phyloP scores from a whole-genome alignment of 208 protist species.

The Wallacemonas sp. region DNA sequence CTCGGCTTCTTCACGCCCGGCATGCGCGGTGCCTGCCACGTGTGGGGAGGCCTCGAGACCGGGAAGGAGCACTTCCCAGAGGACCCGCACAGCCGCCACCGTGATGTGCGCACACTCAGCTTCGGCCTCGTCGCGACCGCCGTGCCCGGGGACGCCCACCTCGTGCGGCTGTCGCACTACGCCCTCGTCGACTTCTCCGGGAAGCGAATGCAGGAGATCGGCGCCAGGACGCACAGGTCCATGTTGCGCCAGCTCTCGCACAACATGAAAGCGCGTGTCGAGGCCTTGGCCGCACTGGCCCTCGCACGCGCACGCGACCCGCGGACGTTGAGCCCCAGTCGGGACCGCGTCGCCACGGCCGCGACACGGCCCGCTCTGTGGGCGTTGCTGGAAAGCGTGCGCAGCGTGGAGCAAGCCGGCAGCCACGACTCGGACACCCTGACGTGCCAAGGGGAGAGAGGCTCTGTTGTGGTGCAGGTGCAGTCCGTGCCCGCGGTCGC shows the following conservation, averaged over 20 bases:
- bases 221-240: not conserved
- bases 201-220: not conserved
- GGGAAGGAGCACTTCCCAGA: not conserved
- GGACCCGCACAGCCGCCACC: conserved; percentile 22
- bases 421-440: not conserved
- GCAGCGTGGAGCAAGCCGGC: not conserved
- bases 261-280: conserved; percentile 8
- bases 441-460: too few relatives aligned
- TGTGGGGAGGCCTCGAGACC: conserved; percentile 28
- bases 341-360: not conserved
- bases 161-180: conserved; percentile 33
- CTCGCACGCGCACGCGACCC: not conserved
- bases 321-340: not conserved
- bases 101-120: conserved; percentile 15
- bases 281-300: not conserved
- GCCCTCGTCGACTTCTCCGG: conserved; percentile 26
- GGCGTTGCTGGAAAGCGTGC: not conserved
- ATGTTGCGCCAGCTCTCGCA: conserved; percentile 3
- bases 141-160: conserved; percentile 26
- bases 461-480: too few relatives aligned
- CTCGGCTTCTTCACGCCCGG: conserved; percentile 42
- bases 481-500: not conserved
- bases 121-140: conserved; percentile 41
- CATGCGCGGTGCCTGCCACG: conserved; percentile 24
- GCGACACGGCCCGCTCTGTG: not conserved